Evolutionary conservation across 2,329 filamentous ascomycete species (phyloP).

Genomic region (Akanthomyces lecanii): DNA sequence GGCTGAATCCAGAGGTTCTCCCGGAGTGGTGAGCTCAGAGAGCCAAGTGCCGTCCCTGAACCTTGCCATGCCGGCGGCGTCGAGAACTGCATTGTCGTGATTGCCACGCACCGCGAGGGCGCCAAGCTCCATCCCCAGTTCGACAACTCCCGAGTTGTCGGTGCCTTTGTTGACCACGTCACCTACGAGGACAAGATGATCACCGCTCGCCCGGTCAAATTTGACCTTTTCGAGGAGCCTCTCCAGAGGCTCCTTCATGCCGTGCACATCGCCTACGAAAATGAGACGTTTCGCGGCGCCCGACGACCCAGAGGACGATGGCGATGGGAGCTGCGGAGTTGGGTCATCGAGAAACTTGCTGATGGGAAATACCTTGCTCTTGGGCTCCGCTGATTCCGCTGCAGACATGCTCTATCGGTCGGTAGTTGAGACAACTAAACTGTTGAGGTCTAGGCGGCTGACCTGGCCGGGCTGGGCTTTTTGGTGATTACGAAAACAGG

Average conservation of each 20-base stretch:
- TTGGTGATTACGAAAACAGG: too few relatives aligned
- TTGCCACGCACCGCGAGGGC: conserved; percentile 81
- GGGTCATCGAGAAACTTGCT: background rate
- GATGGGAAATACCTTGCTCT: background rate
- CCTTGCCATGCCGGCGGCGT: conserved; percentile 29
- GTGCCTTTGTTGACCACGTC: conserved; percentile 81
- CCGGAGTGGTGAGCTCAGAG: background rate
- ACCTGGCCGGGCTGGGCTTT: too few relatives aligned
- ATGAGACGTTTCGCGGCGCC: conserved; percentile 43
- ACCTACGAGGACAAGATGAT: conserved; percentile 70
- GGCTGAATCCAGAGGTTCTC: background rate
- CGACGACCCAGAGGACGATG: too few relatives aligned
- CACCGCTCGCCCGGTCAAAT: conserved; percentile 49
- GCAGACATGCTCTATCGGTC: too few relatives aligned
- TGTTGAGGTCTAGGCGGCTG: too few relatives aligned
- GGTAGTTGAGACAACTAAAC: too few relatives aligned
- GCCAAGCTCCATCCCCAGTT: conserved; percentile 62
- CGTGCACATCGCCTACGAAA: conserved; percentile 87
- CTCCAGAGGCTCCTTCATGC: conserved; percentile 63
- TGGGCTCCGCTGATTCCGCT: background rate
- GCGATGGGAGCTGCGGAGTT: background rate
- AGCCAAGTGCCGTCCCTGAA: background rate
- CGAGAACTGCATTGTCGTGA: conserved; percentile 76
- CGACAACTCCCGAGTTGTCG: conserved; percentile 71
- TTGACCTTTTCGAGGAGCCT: conserved; percentile 60